Conservation (phyloP, 2,329 filamentous ascomycete species). For the Phyllosticta citribraziliensis region DNA sequence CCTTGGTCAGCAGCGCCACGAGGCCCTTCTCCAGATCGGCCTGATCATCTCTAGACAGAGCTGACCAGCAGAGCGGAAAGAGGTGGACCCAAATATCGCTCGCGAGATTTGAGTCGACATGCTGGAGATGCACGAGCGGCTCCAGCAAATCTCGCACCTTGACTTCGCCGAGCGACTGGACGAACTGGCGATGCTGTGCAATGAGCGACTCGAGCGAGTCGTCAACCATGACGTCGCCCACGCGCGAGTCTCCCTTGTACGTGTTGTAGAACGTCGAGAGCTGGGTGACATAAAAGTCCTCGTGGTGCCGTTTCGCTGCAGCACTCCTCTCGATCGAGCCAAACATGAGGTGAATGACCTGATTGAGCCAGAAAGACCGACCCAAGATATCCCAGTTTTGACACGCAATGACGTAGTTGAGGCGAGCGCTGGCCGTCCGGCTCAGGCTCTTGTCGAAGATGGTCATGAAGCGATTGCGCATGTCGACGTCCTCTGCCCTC, state of each 20-base stretch:
- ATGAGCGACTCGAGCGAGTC: constrained; percentile 75
- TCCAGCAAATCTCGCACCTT: constrained; percentile 83
- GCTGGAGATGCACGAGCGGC: constrained; percentile 83
- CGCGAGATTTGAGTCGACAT: constrained; percentile 70
- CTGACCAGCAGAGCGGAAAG: constrained; percentile 92
- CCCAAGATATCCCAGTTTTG: constrained; percentile 96
- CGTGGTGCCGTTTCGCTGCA: constrained; percentile 65
- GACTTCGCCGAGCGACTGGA: constrained; percentile 72
- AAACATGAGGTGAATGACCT: constrained; percentile 86
- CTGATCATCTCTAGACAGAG: constrained; percentile 76
- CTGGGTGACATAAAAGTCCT: constrained; percentile 74
- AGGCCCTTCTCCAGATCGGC: constrained; percentile 83
- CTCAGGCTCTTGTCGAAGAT: constrained; percentile 94
- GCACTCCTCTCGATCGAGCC: constrained; percentile 80
- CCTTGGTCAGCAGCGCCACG: constrained; percentile 83
- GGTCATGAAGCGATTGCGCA: constrained; percentile 92
- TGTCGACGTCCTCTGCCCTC: constrained; percentile 83
- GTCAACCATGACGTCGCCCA: constrained; percentile 61
- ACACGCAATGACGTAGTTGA: constrained; percentile 78
- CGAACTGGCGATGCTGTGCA: constrained; percentile 69
- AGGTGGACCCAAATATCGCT: constrained; percentile 84
- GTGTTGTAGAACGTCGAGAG: constrained; percentile 63
- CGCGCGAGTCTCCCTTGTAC: constrained; percentile 60
- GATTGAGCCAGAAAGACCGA: constrained; percentile 94
- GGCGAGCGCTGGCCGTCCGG: constrained; percentile 78